Evolutionary conservation across 805 yeast genomes (phyloP).

Genomic region (Ogataea haglerorum): DNA sequence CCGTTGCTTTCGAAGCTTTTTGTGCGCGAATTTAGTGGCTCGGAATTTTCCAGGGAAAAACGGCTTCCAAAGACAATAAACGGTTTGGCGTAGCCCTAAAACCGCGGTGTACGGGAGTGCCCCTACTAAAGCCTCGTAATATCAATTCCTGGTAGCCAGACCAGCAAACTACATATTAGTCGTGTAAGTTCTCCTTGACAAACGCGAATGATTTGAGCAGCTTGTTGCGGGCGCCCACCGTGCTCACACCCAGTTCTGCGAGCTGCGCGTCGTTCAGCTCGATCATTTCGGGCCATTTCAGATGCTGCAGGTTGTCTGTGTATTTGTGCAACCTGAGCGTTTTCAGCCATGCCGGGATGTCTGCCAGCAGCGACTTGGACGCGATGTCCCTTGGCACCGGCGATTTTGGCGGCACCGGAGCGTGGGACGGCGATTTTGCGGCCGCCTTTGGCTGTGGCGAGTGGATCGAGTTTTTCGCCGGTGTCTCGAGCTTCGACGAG

Average conservation of each 20-base stretch:
- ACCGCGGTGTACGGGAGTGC: slow-evolving; percentile 6
- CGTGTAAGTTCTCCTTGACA: slow-evolving; percentile 52
- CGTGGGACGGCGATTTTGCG: slow-evolving; percentile 6
- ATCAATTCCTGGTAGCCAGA: slow-evolving; percentile 10
- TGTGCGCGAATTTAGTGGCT: background rate
- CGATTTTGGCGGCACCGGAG: slow-evolving; percentile 30
- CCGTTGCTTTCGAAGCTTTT: slow-evolving; percentile 1
- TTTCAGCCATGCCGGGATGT: slow-evolving; percentile 92
- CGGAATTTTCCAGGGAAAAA: background rate
- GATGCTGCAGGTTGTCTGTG: slow-evolving; percentile 73
- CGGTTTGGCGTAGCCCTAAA: background rate
- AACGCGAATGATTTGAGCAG: slow-evolving; percentile 86
- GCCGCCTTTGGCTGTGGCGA: slow-evolving; percentile 19
- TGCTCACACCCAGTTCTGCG: slow-evolving; percentile 80
- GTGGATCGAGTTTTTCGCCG: slow-evolving; percentile 3
- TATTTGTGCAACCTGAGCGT: slow-evolving; percentile 88
- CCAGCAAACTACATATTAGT: slow-evolving; percentile 14
- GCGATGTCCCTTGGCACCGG: slow-evolving; percentile 51
- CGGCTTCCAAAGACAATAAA: background rate
- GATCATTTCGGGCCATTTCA: slow-evolving; percentile 77
- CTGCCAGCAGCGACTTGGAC: slow-evolving; percentile 54
- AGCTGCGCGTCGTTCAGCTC: slow-evolving; percentile 65
- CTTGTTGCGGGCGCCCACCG: slow-evolving; percentile 94
- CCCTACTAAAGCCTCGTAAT: background rate
- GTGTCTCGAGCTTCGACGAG: slow-evolving; percentile 10